Conservation (phyloP, 2,329 filamentous ascomycete species). For the Incumbomyces lentus region DNA sequence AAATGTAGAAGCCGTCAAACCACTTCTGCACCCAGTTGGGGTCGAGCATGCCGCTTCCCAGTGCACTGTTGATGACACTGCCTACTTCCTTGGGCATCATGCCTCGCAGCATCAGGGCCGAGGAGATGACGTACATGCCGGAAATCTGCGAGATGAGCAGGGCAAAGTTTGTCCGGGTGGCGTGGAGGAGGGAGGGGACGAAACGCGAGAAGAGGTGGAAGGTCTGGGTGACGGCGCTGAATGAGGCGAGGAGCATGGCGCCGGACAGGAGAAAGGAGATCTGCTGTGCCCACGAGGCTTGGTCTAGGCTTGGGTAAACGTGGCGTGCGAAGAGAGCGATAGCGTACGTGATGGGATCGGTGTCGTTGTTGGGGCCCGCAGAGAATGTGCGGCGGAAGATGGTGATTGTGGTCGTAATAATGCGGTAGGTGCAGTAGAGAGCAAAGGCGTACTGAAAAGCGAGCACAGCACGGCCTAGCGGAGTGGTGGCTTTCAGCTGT, state of each 20-base stretch:
- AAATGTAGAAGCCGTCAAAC: constrained; percentile 81
- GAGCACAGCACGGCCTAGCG: constrained; percentile 54
- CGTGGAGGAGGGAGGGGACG: constrained; percentile 59
- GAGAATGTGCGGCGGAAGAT: constrained; percentile 50
- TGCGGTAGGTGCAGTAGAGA: constrained; percentile 74
- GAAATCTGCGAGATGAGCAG: constrained; percentile 70
- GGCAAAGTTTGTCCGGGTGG: constrained; percentile 67
- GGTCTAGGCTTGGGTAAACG: constrained; percentile 74
- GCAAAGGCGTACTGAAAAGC: constrained; percentile 60
- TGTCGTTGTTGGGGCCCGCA: constrained; percentile 47
- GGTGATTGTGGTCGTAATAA: constrained; percentile 60
- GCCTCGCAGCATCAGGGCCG: constrained; percentile 63
- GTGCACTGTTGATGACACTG: constrained; percentile 63
- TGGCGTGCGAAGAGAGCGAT: constrained; percentile 71
- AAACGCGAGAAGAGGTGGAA: constrained; percentile 71
- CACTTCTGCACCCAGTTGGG: constrained; percentile 64
- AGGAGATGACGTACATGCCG: constrained; percentile 76
- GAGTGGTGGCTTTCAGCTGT: constrained; percentile 57
- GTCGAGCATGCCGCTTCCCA: constrained; percentile 61
- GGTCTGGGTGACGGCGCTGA: constrained; percentile 75
- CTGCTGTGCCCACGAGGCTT: constrained; percentile 71
- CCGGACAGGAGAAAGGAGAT: constrained; percentile 77
- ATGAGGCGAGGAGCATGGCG: constrained; percentile 70
- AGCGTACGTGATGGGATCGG: constrained; percentile 75
- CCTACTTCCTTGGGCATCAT: constrained; percentile 70